Percentiles rank a stretch among this genome's conserved stretches.
phyloP scores from a whole-genome alignment of 2,329 filamentous ascomycete genomes.

The Monosporascus sp. region DNA sequence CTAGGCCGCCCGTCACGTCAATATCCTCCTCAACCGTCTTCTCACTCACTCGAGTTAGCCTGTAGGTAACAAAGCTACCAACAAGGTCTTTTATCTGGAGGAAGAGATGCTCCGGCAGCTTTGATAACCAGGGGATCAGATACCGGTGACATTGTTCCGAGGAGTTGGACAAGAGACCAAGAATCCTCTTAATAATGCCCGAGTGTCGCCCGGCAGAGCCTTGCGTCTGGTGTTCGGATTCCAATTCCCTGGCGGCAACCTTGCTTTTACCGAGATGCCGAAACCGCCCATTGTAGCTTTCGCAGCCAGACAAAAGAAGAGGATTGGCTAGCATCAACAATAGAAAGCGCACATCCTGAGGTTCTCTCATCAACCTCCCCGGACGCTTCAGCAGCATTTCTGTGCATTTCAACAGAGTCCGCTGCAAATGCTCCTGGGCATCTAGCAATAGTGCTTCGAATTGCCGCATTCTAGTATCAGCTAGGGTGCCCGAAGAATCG shows the following conservation, averaged over 20 bases:
- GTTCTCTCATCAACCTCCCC: constrained; percentile 59
- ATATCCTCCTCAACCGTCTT: constrained; percentile 56
- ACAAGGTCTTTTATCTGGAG: constrained; percentile 70
- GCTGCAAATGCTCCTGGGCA: constrained; percentile 65
- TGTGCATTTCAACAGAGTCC: constrained; percentile 68
- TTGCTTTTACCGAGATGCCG: constrained; percentile 25
- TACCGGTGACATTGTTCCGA: constrained; percentile 71
- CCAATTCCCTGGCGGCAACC: constrained; percentile 3
- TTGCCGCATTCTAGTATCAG: constrained; percentile 33
- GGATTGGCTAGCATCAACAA: constrained; percentile 77
- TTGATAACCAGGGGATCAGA: constrained; percentile 72
- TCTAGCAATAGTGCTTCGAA: constrained; percentile 43
- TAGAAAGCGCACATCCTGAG: constrained; percentile 70
- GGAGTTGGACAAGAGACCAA: constrained; percentile 74
- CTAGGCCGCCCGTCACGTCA: constrained; percentile 60
- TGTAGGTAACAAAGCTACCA: constrained; percentile 74
- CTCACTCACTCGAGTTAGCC: constrained; percentile 65
- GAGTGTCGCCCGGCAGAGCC: constrained; percentile 59
- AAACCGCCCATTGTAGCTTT: constrained; percentile 36
- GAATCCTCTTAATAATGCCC: constrained; percentile 76
- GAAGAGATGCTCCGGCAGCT: constrained; percentile 63
- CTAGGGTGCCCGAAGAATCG: constrained; percentile 23
- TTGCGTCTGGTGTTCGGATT: constrained; percentile 12
- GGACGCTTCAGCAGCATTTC: constrained; percentile 79
- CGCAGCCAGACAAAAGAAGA: constrained; percentile 51